A percentile compares a stretch with the other conserved stretches of the same genome.
phyloP scores from a whole-genome alignment of 2,329 filamentous ascomycete genomes.

The Diaporthe longicolla region DNA sequence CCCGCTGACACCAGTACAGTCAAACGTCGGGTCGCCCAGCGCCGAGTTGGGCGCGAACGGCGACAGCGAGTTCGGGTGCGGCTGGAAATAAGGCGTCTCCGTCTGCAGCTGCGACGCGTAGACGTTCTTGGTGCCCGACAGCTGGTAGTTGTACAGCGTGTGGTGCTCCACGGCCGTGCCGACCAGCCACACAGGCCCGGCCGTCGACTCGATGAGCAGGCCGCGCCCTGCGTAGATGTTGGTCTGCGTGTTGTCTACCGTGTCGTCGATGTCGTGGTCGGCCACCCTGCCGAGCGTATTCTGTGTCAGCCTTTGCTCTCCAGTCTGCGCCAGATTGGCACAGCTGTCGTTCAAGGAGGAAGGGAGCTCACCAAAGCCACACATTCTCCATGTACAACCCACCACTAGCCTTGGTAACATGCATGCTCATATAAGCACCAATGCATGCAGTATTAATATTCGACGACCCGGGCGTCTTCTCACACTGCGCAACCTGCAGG shows the following conservation, averaged over 20 bases:
- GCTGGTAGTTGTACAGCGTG: constrained; percentile 77
- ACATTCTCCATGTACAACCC: constrained; percentile 62
- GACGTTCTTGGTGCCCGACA: constrained; percentile 71
- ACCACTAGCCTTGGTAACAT: constrained; percentile 54
- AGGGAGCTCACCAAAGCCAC: constrained; percentile 58
- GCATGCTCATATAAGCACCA: constrained; percentile 57
- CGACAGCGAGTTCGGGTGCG: constrained; percentile 69
- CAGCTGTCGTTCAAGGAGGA: too few relatives aligned
- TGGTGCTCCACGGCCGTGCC: constrained; percentile 77
- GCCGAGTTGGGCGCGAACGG: constrained; percentile 65
- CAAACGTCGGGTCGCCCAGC: constrained; percentile 67
- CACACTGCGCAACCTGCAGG: constrained; percentile 76
- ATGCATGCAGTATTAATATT: constrained; percentile 51
- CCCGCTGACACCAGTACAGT: constrained; percentile 52
- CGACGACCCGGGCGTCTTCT: constrained; percentile 62
- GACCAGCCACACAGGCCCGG: constrained; percentile 70
- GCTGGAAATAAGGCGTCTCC: constrained; percentile 80
- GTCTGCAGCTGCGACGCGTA: constrained; percentile 77
- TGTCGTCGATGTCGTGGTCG: constrained; percentile 55
- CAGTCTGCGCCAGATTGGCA: too few relatives aligned
- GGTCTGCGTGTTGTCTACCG: constrained; percentile 57
- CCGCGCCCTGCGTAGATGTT: constrained; percentile 66
- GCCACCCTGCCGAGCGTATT: constrained; percentile 44
- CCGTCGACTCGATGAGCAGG: constrained; percentile 61
- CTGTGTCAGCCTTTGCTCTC: not conserved